Percentiles rank a stretch among this genome's conserved stretches.
These are phyloP conservation scores for Gaultheria prostrata DNA, from an alignment of 148 eudicot genomes.

Conservation along the genomic window DNA sequence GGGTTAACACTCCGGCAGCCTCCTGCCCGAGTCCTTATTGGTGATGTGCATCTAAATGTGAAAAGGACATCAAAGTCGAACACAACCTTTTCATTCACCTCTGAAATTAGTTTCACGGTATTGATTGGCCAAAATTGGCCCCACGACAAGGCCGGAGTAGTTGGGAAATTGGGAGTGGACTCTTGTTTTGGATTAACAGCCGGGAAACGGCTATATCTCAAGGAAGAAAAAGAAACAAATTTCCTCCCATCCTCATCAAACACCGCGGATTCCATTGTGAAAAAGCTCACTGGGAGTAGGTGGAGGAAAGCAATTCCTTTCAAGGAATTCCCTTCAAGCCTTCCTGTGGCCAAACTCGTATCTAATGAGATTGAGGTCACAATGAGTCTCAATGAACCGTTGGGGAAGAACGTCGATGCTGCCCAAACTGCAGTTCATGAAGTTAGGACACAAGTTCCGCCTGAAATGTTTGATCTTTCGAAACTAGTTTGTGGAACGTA, in stretches of 20 bases:
- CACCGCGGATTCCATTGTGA: conserved; percentile 33
- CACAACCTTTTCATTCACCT: conserved; percentile 52
- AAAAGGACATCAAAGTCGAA: conserved; percentile 32
- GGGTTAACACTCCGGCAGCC: conserved; percentile 90
- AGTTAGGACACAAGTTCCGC: conserved; percentile 70
- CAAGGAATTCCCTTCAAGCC: conserved; percentile 80
- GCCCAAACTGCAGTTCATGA: conserved; percentile 59
- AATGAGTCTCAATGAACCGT: conserved; percentile 53
- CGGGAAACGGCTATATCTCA: conserved; percentile 68
- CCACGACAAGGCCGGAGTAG: conserved; percentile 66
- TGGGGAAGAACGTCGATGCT: conserved; percentile 37
- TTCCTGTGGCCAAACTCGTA: conserved; percentile 70
- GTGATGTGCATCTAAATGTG: conserved; percentile 54
- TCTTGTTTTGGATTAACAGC: conserved; percentile 60
- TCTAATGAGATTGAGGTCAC: conserved; percentile 53
- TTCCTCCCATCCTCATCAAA: conserved; percentile 25
- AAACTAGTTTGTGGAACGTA: conserved; percentile 90
- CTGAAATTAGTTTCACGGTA: conserved; percentile 54
- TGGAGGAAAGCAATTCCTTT: conserved; percentile 81
- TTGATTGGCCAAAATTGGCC: conserved; percentile 69
- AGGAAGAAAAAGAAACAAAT: conserved; percentile 42
- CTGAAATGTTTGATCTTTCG: conserved; percentile 88
- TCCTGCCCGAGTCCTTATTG: conserved; percentile 60
- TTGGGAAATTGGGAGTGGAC: conserved; percentile 45
- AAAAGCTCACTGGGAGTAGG: conserved; percentile 55